Base-by-base conservation (phyloP, 2,329 filamentous ascomycete genomes). In the Stenocarpella maydis region DNA sequence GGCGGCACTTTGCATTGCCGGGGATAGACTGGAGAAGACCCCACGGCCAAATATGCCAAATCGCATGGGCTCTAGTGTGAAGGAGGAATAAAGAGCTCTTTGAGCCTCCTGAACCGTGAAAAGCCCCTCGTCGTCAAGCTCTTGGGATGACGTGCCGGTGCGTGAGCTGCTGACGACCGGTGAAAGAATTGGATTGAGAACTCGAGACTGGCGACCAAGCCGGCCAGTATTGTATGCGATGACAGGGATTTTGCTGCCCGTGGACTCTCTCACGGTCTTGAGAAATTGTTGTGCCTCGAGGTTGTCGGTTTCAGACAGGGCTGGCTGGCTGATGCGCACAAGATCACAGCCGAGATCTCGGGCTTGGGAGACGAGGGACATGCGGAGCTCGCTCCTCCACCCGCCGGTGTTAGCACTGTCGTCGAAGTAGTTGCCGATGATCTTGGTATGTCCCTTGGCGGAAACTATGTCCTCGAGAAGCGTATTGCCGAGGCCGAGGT, bases 1-100 rank as follows among this genome's bases (percentile, higher is more conserved):
- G 8, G 88, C 88, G 26, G 87, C 84, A 68, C 87, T 88, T 75
- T 90, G 88, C 88, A 90, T 90, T 17, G 85, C 85, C 4, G 88
- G 88, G 31, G 88, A 90, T 64, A 90, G 78, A 73, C 85, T 89
- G 76, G 88, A 89, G 50, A 82, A 85, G 19, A 87, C 83, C 68
- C 84, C 86, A 43, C 83, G 86, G 28, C 88, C 88, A 54, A 90
- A 85, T 70, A 90, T 86, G 69, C 87, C 87, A 73, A 88, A 89
- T 28, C 86, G 82, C 78, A 90, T 84, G 0, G 86, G 84, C 50
- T 89, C 86, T 53, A 88, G 81, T 0, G 86, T 81, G 67, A 86
- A 87, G 4, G 83, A 85, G n/a, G 84, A 80, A 73, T 86, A 90
- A 1, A 90, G 80, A 17, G 24, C 24, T 1, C 43, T 58, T n/a